These are phyloP conservation scores for Ustilago bromivora DNA, from an alignment of 1,284 basidiomycete species.

Conservation along the genomic window DNA sequence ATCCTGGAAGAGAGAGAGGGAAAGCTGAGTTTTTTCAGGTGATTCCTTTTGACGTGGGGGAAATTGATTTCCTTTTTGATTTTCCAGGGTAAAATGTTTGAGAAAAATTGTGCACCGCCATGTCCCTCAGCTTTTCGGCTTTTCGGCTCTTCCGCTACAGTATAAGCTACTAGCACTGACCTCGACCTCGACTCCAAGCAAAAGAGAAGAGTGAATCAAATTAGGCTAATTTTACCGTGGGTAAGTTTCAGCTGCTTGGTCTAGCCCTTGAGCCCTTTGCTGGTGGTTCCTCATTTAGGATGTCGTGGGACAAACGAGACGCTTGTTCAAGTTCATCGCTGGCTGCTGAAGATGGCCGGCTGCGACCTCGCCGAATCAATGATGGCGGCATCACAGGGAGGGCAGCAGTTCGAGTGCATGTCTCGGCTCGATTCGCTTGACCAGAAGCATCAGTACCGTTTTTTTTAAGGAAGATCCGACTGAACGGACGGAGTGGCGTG, in stretches of 20 bases:
- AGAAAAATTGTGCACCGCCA: background rate
- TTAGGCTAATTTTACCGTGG: slow-evolving; percentile 23
- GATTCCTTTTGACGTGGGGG: too few relatives aligned
- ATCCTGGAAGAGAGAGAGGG: background rate
- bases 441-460: background rate
- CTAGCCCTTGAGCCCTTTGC: background rate
- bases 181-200: background rate
- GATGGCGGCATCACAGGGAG: background rate
- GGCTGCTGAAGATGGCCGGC: background rate
- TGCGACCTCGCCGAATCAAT: background rate
- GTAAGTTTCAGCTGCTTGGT: slow-evolving; percentile 14
- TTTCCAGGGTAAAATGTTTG: background rate
- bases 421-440: background rate
- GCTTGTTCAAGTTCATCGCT: background rate
- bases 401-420: background rate
- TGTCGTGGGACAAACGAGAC: background rate
- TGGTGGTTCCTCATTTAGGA: background rate
- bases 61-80: background rate
- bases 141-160: background rate
- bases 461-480: background rate
- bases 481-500: background rate
- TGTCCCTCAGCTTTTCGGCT: background rate
- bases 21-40: background rate
- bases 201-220: background rate
- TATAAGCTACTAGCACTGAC: background rate